phyloP scores from a whole-genome alignment of 768 basidiomycete species.

The Mycena metata region DNA sequence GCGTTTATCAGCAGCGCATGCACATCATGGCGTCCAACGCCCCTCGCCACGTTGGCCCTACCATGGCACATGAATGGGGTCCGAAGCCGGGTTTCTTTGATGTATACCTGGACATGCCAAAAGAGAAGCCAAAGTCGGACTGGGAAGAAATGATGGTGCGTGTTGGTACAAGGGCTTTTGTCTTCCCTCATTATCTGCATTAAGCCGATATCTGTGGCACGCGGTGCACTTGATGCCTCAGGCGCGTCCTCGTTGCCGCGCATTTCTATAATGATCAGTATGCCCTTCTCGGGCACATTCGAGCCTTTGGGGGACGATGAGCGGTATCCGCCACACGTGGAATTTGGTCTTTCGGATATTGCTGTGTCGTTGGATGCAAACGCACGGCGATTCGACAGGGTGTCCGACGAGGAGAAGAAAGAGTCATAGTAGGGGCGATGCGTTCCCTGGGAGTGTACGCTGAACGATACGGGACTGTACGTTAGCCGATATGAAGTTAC shows the following conservation, averaged over 20 bases:
- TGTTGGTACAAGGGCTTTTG: neutral
- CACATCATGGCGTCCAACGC: neutral
- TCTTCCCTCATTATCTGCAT: neutral
- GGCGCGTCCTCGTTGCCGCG: conserved; percentile 23
- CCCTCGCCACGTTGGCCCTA: too few relatives aligned
- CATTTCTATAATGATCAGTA: conserved; percentile 26
- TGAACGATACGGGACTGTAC: too few relatives aligned
- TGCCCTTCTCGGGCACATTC: conserved; percentile 20
- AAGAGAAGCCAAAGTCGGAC: conserved; percentile 1
- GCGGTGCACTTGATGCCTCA: conserved; percentile 2
- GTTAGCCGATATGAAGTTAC: too few relatives aligned
- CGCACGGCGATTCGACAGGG: conserved; percentile 1
- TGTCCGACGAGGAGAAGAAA: conserved; percentile 1
- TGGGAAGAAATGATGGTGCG: conserved; percentile 36
- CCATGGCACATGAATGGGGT: conserved; percentile 22
- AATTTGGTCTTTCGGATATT: conserved; percentile 20
- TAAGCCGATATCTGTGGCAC: conserved; percentile 31
- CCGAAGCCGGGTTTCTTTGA: conserved; percentile 29
- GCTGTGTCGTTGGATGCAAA: conserved; percentile 11
- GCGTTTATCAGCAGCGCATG: conserved; percentile 16
- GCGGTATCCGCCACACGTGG: conserved; percentile 10
- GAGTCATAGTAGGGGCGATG: conserved; percentile 1
- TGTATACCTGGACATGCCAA: conserved; percentile 14
- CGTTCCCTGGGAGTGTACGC: too few relatives aligned
- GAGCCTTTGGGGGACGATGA: conserved; percentile 23